phyloP scores from a whole-genome alignment of 208 protist genomes.

The Leishmania gerbilli region DNA sequence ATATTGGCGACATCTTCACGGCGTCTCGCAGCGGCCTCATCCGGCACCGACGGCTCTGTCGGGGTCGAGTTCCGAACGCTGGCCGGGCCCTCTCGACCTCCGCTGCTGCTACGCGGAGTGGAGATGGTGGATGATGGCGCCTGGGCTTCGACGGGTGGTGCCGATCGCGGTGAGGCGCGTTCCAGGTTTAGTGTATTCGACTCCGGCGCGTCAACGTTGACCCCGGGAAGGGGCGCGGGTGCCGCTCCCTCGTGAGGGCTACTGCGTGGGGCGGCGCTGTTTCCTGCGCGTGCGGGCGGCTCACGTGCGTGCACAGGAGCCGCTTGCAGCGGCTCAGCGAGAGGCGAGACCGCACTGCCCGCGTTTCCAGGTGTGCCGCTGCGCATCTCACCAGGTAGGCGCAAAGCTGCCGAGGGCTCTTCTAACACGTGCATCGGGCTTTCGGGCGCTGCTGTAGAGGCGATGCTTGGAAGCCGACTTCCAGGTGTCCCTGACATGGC shows the following conservation, averaged over 20 bases:
- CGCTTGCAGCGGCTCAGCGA: constrained; percentile 16
- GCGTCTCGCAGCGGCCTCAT: constrained; percentile 19
- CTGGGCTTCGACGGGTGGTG: neutral
- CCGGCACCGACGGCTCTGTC: constrained; percentile 7
- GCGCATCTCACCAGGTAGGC: constrained; percentile 10
- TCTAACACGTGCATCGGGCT: constrained; percentile 14
- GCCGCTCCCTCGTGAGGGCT: constrained; percentile 2
- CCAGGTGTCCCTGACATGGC: neutral
- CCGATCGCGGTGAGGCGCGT: constrained; percentile 1
- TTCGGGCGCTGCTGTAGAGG: constrained; percentile 18
- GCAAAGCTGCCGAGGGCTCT: neutral
- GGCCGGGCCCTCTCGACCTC: neutral
- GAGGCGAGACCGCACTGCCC: constrained; percentile 7
- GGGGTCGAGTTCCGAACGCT: constrained; percentile 10
- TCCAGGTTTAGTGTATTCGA: constrained; percentile 25
- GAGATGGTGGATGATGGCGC: constrained; percentile 5
- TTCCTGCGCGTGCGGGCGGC: neutral
- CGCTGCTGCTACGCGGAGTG: constrained; percentile 13
- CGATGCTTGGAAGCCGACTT: constrained; percentile 12
- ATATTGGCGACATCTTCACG: constrained; percentile 48
- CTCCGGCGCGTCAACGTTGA: constrained; percentile 26
- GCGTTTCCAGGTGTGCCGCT: constrained; percentile 1
- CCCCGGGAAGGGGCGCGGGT: constrained; percentile 21
- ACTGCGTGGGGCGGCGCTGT: neutral
- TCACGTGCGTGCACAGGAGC: constrained; percentile 8